Percentiles rank a stretch among this genome's conserved stretches.
phyloP scores from a whole-genome alignment of 1,284 basidiomycete genomes.

The Moesziomyces parantarcticus region DNA sequence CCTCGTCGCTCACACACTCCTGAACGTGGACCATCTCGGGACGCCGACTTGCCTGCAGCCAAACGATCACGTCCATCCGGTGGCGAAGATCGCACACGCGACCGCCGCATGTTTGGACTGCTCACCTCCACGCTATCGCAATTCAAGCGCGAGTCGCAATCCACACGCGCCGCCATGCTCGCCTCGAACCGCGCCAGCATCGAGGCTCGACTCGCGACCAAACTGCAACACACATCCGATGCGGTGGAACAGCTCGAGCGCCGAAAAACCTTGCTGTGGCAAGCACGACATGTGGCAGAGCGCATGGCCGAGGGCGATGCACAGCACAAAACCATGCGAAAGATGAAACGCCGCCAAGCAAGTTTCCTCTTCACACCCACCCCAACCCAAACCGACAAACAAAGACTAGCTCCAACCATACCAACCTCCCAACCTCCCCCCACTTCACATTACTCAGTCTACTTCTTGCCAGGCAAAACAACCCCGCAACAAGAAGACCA shows the following conservation, averaged over 20 bases:
- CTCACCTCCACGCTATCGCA: constrained; percentile 26
- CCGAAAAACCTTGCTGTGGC: constrained; percentile 7
- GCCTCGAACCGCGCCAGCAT: constrained; percentile 14
- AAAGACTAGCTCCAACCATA: constrained; percentile 11
- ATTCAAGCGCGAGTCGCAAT: constrained; percentile 36
- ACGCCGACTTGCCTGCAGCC: not conserved
- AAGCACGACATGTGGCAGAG: constrained; percentile 26
- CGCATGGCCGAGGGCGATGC: constrained; percentile 14
- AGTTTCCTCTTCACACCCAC: constrained; percentile 29
- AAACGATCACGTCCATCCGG: constrained; percentile 3
- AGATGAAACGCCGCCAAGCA: constrained; percentile 31
- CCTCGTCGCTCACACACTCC: no score
- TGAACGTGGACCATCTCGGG: no score
- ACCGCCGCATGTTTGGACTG: constrained; percentile 25
- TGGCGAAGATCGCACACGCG: constrained; percentile 14
- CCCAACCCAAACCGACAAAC: not conserved
- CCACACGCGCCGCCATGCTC: not conserved
- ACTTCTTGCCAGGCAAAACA: constrained; percentile 33
- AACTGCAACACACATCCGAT: constrained; percentile 2
- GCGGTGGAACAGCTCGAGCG: not conserved
- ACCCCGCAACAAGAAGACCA: constrained; percentile 36
- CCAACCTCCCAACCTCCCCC: constrained; percentile 1
- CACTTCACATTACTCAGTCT: constrained; percentile 8
- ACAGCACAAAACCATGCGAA: constrained; percentile 19
- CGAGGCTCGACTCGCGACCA: constrained; percentile 15